These are phyloP conservation scores for Infundibulicybe gibba DNA, from an alignment of 768 basidiomycete genomes.

Conservation along the genomic window DNA sequence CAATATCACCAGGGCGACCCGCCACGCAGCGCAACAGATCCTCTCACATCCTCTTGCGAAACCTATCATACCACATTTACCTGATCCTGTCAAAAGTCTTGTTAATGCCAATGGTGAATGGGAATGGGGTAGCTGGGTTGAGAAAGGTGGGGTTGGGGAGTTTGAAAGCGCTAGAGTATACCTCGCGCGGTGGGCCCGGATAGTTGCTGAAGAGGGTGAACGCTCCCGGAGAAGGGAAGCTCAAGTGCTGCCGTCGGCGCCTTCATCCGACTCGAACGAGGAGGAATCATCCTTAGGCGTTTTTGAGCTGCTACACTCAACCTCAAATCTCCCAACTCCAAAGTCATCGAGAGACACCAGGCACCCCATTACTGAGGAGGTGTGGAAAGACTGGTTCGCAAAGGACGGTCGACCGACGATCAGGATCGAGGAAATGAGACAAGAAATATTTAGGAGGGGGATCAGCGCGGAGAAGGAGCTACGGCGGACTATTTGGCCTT, in stretches of 20 bases:
- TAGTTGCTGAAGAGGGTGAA: constrained; percentile 98
- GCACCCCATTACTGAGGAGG: constrained; percentile 69
- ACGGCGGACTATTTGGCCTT: constrained; percentile 85
- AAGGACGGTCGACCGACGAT: constrained; percentile 65
- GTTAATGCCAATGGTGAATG: constrained; percentile 89
- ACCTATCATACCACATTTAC: constrained; percentile 93
- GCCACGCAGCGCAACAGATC: constrained; percentile 92
- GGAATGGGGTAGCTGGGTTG: constrained; percentile 93
- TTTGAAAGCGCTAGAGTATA: constrained; percentile 97
- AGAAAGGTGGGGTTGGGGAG: constrained; percentile 90
- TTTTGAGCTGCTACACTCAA: constrained; percentile 81
- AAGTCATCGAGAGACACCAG: constrained; percentile 77
- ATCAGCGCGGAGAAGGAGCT: constrained; percentile 48
- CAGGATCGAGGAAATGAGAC: constrained; percentile 62
- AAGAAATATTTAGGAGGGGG: constrained; percentile 78
- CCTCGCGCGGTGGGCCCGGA: constrained; percentile 93
- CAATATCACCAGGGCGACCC: constrained; percentile 88
- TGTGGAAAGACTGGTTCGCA: constrained; percentile 81
- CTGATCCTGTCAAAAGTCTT: constrained; percentile 87
- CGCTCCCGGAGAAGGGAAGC: constrained; percentile 80
- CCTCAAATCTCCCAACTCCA: constrained; percentile 77
- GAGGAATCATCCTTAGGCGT: constrained; percentile 78
- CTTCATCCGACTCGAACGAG: constrained; percentile 43
- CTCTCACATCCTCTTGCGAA: constrained; percentile 94
- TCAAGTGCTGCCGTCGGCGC: constrained; percentile 55